Conservation (phyloP, 345 rosid genomes). For the Eucalyptus grandis region DNA sequence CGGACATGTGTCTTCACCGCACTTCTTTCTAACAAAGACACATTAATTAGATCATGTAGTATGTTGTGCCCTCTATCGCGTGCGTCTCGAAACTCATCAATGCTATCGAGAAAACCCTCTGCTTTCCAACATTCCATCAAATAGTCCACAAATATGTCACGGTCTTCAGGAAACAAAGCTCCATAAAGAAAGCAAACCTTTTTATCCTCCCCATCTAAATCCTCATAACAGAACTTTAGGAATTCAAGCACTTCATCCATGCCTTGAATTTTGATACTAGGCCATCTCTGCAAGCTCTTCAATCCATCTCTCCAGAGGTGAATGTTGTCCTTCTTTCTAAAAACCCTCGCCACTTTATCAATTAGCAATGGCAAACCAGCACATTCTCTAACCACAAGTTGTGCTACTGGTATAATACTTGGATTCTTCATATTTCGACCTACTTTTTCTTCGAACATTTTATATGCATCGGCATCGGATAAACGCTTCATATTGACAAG, state of each 20-base stretch:
- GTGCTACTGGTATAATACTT: not conserved
- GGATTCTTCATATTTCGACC: not conserved
- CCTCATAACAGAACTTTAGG: conserved; percentile 1
- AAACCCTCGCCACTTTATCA: not conserved
- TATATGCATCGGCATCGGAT: conserved; percentile 3
- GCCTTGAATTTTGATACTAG: not conserved
- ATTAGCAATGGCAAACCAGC: conserved; percentile 9
- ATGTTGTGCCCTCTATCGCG: not conserved
- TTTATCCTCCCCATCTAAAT: not conserved
- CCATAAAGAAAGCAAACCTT: conserved; percentile 11
- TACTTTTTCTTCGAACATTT: conserved; percentile 9
- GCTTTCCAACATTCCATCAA: conserved; percentile 14
- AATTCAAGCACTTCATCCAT: conserved; percentile 10
- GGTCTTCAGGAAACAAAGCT: conserved; percentile 1
- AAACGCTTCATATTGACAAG: not conserved
- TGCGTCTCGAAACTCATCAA: not conserved
- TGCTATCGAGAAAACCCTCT: not conserved
- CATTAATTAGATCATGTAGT: conserved; percentile 1
- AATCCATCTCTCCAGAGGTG: conserved; percentile 2
- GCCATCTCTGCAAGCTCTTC: not conserved
- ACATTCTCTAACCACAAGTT: conserved; percentile 2
- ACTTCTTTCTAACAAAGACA: not conserved
- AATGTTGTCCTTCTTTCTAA: no score
- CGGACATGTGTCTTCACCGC: no score
- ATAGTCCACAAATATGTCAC: conserved; percentile 3